Conservation (phyloP, 441 rosid genomes). For the Euphorbia celastroides region DNA sequence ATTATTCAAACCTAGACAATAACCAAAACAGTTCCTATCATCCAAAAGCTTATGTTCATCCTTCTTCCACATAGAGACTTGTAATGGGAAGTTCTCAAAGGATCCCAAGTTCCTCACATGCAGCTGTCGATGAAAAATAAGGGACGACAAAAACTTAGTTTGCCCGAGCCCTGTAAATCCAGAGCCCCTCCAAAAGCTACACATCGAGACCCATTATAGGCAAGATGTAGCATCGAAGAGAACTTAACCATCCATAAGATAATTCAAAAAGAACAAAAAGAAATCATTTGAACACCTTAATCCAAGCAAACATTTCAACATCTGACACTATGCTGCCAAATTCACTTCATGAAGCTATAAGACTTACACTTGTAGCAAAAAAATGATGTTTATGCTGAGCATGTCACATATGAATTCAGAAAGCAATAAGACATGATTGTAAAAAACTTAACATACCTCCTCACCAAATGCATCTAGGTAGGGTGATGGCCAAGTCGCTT, state of each 20-base stretch:
- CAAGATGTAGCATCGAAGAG: background rate
- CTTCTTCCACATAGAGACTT: background rate
- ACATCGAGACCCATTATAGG: background rate
- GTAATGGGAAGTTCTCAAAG: background rate
- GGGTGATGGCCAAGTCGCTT: slow-evolving; percentile 94
- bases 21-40: background rate
- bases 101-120: background rate
- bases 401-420: background rate
- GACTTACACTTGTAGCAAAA: background rate
- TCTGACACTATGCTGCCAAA: background rate
- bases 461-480: slow-evolving; percentile 97
- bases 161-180: background rate
- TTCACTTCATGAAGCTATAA: background rate
- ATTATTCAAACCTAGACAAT: background rate
- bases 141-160: background rate
- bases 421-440: background rate
- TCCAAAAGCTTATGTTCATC: background rate
- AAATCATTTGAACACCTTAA: background rate
- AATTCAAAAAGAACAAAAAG: background rate
- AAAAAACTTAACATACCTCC: slow-evolving; percentile 56
- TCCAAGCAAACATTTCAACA: background rate
- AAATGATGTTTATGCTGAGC: background rate
- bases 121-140: background rate
- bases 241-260: background rate
- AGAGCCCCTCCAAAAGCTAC: background rate